These are phyloP conservation scores for Vanderwaltozyma polyspora DNA, from an alignment of 805 yeast genomes.

Conservation along the genomic window DNA sequence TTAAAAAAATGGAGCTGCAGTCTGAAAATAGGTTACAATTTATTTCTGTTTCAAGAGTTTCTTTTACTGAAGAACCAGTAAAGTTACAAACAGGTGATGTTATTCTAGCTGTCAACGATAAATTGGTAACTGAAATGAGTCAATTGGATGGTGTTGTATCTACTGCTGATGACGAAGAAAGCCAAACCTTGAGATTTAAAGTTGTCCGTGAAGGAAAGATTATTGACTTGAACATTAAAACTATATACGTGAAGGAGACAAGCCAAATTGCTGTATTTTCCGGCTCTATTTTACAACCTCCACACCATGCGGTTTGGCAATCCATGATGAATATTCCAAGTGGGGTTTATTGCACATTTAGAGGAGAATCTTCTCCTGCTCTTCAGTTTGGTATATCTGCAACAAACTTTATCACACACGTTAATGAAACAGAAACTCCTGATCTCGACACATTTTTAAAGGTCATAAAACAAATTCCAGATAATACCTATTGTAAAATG, in stretches of 20 bases:
- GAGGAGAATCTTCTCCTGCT: conserved; percentile 78
- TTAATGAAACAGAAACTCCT: conserved; percentile 64
- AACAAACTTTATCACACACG: conserved; percentile 81
- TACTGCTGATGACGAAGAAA: conserved; percentile 31
- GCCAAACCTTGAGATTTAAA: conserved; percentile 38
- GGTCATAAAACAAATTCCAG: conserved; percentile 61
- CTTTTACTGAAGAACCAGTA: conserved; percentile 34
- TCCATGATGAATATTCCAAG: conserved; percentile 68
- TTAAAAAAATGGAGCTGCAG: conserved; percentile 50
- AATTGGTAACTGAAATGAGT: conserved; percentile 51
- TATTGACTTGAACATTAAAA: conserved; percentile 49
- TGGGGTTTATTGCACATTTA: conserved; percentile 68
- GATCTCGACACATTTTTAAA: conserved; percentile 56
- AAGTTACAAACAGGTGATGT: conserved; percentile 57
- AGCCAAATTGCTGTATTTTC: conserved; percentile 68
- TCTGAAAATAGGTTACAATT: conserved; percentile 61
- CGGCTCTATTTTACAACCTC: conserved; percentile 72
- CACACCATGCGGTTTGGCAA: conserved; percentile 90
- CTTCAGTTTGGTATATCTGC: conserved; percentile 67
- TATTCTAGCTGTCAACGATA: conserved; percentile 55
- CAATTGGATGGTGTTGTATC: conserved; percentile 42
- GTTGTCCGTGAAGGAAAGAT: conserved; percentile 64
- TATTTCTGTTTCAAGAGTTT: conserved; percentile 57
- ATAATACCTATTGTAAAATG: conserved; percentile 69
- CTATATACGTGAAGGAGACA: conserved; percentile 52